Conservation (phyloP, 1,284 basidiomycete species). For the Wolfiporia cocos region DNA sequence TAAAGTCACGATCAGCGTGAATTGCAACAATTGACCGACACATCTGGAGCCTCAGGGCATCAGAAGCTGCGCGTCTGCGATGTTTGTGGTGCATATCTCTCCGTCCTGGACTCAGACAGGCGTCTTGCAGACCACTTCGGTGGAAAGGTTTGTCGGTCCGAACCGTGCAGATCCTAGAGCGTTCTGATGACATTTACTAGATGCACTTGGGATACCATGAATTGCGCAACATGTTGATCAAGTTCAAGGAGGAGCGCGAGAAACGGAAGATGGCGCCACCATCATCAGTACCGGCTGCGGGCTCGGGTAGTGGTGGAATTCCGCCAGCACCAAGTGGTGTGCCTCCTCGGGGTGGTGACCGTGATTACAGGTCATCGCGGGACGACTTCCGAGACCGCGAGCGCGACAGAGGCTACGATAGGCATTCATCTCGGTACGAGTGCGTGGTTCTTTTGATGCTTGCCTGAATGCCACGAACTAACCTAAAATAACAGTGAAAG, state of each 20-base stretch:
- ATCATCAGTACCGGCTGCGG: slow-evolving; percentile 26
- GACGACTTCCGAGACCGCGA: slow-evolving; percentile 65
- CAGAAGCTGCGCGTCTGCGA: slow-evolving; percentile 99
- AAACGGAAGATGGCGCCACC: slow-evolving; percentile 66
- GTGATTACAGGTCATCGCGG: slow-evolving; percentile 49
- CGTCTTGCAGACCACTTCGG: slow-evolving; percentile 99
- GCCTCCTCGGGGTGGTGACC: slow-evolving; percentile 32
- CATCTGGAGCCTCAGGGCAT: slow-evolving; percentile 96
- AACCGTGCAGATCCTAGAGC: neutral
- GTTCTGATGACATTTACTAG: slow-evolving; percentile 35
- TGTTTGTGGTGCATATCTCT: slow-evolving; percentile 98
- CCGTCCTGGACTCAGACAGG: slow-evolving; percentile 96
- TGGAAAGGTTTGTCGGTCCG: slow-evolving; percentile 72
- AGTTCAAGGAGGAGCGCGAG: slow-evolving; percentile 85
- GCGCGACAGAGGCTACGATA: slow-evolving; percentile 61
- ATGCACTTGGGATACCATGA: slow-evolving; percentile 99
- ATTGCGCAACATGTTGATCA: slow-evolving; percentile 86
- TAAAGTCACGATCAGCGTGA: slow-evolving; percentile 56
- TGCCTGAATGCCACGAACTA: slow-evolving; percentile 7
- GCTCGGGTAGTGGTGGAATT: slow-evolving; percentile 23
- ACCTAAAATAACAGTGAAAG: slow-evolving; percentile 19
- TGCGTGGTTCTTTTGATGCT: slow-evolving; percentile 34
- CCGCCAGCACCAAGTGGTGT: slow-evolving; percentile 19
- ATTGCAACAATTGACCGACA: slow-evolving; percentile 94
- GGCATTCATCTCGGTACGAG: slow-evolving; percentile 72